These are phyloP conservation scores for Aspergillus cristatus DNA, from an alignment of 495 filamentous ascomycete genomes.

Conservation along the genomic window DNA sequence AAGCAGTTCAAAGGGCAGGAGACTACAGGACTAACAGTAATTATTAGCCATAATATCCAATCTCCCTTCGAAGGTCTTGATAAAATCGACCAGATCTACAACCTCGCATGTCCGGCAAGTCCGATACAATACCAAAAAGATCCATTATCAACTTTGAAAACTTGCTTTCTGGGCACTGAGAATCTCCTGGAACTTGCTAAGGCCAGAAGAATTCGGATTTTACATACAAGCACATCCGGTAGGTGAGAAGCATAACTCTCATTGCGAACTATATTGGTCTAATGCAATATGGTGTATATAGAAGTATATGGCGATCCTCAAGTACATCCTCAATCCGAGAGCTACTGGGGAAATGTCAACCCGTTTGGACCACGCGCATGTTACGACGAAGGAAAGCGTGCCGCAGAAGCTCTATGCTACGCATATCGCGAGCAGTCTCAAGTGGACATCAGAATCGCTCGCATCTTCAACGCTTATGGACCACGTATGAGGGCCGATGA, in stretches of 20 bases:
- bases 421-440: slow-evolving; percentile 7
- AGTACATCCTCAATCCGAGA: slow-evolving; percentile 10
- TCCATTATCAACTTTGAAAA: slow-evolving; percentile 6
- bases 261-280: no score
- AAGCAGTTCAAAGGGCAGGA: neutral
- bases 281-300: neutral
- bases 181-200: slow-evolving; percentile 8
- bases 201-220: slow-evolving; percentile 2
- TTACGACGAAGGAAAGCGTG: slow-evolving; percentile 13
- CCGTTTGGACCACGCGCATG: slow-evolving; percentile 10
- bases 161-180: slow-evolving; percentile 7
- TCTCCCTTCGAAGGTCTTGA: slow-evolving; percentile 1
- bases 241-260: no score
- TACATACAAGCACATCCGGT: slow-evolving; percentile 12
- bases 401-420: slow-evolving; percentile 12
- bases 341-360: slow-evolving; percentile 12
- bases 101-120: slow-evolving; percentile 12
- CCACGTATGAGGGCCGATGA: slow-evolving; percentile 8
- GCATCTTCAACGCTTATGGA: slow-evolving; percentile 13
- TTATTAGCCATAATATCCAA: slow-evolving; percentile 8
- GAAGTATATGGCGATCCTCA: slow-evolving; percentile 12
- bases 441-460: slow-evolving; percentile 9
- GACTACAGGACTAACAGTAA: neutral
- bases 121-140: slow-evolving; percentile 12
- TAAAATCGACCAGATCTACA: slow-evolving; percentile 11